Base-by-base conservation (phyloP, 2,329 filamentous ascomycete genomes). In the Sporothrix euskadiensis region DNA sequence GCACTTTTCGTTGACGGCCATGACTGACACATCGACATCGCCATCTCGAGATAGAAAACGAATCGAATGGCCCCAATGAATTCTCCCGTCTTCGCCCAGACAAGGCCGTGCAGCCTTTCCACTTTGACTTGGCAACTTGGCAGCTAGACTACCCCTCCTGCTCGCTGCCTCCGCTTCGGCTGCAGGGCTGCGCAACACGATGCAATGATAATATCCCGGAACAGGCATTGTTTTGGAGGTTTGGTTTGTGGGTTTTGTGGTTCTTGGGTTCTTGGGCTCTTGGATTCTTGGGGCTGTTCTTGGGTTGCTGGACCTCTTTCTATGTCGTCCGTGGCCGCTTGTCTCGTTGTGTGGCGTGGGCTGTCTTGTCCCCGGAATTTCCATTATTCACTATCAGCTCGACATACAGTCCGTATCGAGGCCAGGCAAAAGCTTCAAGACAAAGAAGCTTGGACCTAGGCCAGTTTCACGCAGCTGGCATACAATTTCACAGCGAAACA, bases 321-420 rank as follows among this genome's bases (percentile, higher is more conserved):
- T 26, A 22, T 19, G 52, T n/a, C 47, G 44, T 6, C 8, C 8
- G 52, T 12, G 41, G 41, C 12, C 9, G 41, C 41, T 14, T 44
- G 41, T 44, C 41, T 12, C 49, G 63, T 49, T 41, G 35, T 52
- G 44, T 35, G 63, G 65, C 41, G 65, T 69, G 41, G 44, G 44
- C 16, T 32, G 22, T 39, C 32, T 30, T 8, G 30, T 52, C 63
- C 63, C 63, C 22, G 63, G 63, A 68, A 52, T 71, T 49, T 71
- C 68, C 54, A 71, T 63, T 63, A 63, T 71, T 71, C 69, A 63
- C 69, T 63, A 71, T 71, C 56, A 30, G 32, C 26, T 47, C 39
- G 19, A 14, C 32, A 35, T 35, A 14, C 44, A 49, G 4, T n/a
- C 19, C 22, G 49, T 19, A 71, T 47, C 41, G 22, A 52, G 26